phyloP scores from a whole-genome alignment of 768 basidiomycete species.

The Tricholoma saponaceum region DNA sequence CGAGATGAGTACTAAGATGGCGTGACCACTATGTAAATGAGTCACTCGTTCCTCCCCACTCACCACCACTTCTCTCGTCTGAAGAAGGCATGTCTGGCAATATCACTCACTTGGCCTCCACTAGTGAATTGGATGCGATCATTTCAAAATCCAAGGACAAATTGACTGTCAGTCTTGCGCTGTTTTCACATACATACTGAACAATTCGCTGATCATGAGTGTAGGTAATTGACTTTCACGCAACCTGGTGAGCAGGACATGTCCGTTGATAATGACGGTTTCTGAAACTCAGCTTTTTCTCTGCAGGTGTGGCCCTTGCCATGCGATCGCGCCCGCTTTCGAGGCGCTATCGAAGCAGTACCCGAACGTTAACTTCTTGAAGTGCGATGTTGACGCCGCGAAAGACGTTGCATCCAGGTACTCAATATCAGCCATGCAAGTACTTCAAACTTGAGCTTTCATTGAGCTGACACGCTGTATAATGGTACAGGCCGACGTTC shows the following conservation, averaged over 20 bases:
- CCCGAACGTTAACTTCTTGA: slow-evolving; percentile 72
- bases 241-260: slow-evolving; percentile 57
- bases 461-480: background rate
- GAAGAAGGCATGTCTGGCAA: slow-evolving; percentile 39
- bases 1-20: too few relatives aligned
- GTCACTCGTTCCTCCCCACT: background rate
- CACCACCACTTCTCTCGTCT: background rate
- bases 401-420: slow-evolving; percentile 63
- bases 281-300: background rate
- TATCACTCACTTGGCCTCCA: slow-evolving; percentile 58
- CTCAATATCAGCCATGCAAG: slow-evolving; percentile 70
- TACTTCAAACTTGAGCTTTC: background rate
- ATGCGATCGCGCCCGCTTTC: slow-evolving; percentile 73
- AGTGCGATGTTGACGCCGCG: slow-evolving; percentile 75
- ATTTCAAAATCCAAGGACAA: slow-evolving; percentile 58
- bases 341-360: slow-evolving; percentile 69
- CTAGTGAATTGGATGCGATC: slow-evolving; percentile 58
- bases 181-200: background rate
- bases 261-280: background rate
- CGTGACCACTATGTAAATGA: background rate
- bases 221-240: slow-evolving; percentile 86
- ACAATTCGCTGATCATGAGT: background rate
- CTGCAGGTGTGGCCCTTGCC: slow-evolving; percentile 81
- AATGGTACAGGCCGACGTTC: slow-evolving; percentile 68
- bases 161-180: slow-evolving; percentile 46